Conservation (phyloP, 495 filamentous ascomycete species). For the Trichoderma asperelloides region DNA sequence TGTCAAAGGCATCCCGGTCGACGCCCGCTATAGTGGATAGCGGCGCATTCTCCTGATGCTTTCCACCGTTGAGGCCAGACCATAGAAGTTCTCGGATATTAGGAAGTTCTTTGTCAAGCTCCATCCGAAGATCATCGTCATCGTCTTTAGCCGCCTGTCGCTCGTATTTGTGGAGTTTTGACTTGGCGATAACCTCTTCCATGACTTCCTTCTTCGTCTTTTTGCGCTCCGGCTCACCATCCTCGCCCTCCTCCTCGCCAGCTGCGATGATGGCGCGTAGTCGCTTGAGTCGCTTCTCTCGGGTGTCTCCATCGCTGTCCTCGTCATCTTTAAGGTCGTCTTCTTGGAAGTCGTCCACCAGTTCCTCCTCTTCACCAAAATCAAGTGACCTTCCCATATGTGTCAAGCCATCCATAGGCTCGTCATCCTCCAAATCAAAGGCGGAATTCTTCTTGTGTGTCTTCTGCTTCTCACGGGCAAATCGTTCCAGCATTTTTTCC, state of each 20-base stretch:
- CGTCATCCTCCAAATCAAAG: slow-evolving; percentile 87
- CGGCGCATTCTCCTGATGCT: slow-evolving; percentile 44
- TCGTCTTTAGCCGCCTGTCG: slow-evolving; percentile 89
- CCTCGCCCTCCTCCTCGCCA: slow-evolving; percentile 32
- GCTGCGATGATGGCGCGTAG: slow-evolving; percentile 33
- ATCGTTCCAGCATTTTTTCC: slow-evolving; percentile 85
- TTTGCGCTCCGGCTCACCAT: slow-evolving; percentile 61
- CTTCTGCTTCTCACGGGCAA: slow-evolving; percentile 71
- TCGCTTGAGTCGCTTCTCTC: slow-evolving; percentile 52
- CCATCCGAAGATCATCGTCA: slow-evolving; percentile 65
- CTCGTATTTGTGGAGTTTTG: slow-evolving; percentile 88
- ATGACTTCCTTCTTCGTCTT: slow-evolving; percentile 94
- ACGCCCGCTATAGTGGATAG: slow-evolving; percentile 48
- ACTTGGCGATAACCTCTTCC: slow-evolving; percentile 95
- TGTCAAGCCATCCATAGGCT: slow-evolving; percentile 64
- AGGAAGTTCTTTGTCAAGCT: slow-evolving; percentile 59
- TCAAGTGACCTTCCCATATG: slow-evolving; percentile 70
- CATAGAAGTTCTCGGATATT: slow-evolving; percentile 66
- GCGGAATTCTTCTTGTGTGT: slow-evolving; percentile 60
- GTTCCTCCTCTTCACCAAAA: slow-evolving; percentile 43
- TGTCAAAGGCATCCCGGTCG: slow-evolving; percentile 56
- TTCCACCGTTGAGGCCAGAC: slow-evolving; percentile 12
- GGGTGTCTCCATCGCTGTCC: slow-evolving; percentile 40
- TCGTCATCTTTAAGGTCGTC: slow-evolving; percentile 49
- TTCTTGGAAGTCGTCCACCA: slow-evolving; percentile 66